Percentiles rank a stretch among this genome's conserved stretches.
Conservation (phyloP, 805 yeast genomes). For the Lipomyces kockii region DNA sequence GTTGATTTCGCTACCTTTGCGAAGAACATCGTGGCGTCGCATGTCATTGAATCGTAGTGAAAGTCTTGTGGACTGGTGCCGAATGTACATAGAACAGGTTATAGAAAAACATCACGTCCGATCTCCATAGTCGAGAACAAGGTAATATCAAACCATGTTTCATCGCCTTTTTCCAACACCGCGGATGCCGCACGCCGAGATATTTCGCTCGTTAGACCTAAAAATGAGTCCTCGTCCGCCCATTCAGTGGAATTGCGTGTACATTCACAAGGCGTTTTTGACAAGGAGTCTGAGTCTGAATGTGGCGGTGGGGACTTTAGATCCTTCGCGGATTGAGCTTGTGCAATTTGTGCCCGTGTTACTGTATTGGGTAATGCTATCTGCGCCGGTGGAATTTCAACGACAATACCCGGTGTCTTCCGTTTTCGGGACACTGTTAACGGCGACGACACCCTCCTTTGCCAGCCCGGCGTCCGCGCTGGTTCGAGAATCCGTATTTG, state of each 20-base stretch:
- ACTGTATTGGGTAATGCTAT: too few relatives aligned
- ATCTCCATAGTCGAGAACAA: slow-evolving; percentile 9
- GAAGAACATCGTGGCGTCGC: slow-evolving; percentile 46
- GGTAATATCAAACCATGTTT: slow-evolving; percentile 9
- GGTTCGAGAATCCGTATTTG: neutral
- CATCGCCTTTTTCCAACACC: neutral
- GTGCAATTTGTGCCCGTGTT: too few relatives aligned
- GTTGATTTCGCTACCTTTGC: slow-evolving; percentile 57
- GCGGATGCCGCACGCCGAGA: slow-evolving; percentile 3
- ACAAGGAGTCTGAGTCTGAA: too few relatives aligned
- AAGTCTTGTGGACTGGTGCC: neutral
- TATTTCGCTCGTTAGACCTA: neutral
- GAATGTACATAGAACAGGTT: neutral
- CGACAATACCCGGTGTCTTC: neutral
- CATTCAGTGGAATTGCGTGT: neutral
- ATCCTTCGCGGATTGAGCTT: too few relatives aligned
- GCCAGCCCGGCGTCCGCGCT: neutral
- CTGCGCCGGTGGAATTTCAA: too few relatives aligned
- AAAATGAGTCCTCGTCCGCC: neutral
- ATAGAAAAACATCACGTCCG: slow-evolving; percentile 2
- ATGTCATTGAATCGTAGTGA: neutral
- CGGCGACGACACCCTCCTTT: neutral
- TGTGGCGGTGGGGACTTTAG: too few relatives aligned
- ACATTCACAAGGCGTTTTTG: neutral
- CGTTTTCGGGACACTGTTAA: neutral